phyloP scores from a whole-genome alignment of 1,284 basidiomycete genomes.

The Pseudozyma hubeiensis region DNA sequence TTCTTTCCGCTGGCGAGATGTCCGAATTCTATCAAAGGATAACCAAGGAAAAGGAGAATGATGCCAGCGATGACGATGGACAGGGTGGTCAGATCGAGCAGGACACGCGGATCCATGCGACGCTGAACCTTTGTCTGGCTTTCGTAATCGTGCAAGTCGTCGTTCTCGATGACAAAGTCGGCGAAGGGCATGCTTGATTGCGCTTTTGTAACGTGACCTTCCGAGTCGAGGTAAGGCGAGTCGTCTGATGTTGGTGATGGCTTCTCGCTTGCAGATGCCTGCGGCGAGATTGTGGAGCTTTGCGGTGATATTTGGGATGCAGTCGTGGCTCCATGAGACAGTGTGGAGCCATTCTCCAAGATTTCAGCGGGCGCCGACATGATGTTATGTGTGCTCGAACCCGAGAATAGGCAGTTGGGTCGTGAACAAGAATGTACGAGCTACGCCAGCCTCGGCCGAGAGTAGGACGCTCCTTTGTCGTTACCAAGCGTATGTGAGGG shows the following conservation, averaged over 20 bases:
- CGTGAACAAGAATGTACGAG: background rate
- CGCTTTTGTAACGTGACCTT: constrained; percentile 13
- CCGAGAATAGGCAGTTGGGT: background rate
- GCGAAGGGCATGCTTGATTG: constrained; percentile 36
- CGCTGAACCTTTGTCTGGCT: constrained; percentile 28
- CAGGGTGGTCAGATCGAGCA: constrained; percentile 59
- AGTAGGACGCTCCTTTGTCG: too few species aligned
- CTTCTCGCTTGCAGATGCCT: constrained; percentile 17
- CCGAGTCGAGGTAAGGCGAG: constrained; percentile 39
- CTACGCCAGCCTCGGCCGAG: too few species aligned
- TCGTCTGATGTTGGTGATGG: constrained; percentile 9
- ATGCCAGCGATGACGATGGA: constrained; percentile 71
- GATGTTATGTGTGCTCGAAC: background rate
- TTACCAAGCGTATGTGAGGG: too few species aligned
- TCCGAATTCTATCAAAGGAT: constrained; percentile 75
- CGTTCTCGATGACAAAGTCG: constrained; percentile 54
- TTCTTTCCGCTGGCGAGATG: constrained; percentile 19
- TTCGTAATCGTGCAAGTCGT: constrained; percentile 48
- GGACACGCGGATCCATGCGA: constrained; percentile 23
- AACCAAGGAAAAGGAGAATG: constrained; percentile 79
- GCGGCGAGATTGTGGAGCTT: constrained; percentile 19
- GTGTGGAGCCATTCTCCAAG: constrained; percentile 14
- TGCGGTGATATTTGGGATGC: constrained; percentile 10
- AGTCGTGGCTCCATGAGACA: constrained; percentile 11
- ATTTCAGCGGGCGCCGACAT: constrained; percentile 20